Base-by-base conservation (phyloP, 2,329 filamentous ascomycete species). In the Scytalidium sp. region DNA sequence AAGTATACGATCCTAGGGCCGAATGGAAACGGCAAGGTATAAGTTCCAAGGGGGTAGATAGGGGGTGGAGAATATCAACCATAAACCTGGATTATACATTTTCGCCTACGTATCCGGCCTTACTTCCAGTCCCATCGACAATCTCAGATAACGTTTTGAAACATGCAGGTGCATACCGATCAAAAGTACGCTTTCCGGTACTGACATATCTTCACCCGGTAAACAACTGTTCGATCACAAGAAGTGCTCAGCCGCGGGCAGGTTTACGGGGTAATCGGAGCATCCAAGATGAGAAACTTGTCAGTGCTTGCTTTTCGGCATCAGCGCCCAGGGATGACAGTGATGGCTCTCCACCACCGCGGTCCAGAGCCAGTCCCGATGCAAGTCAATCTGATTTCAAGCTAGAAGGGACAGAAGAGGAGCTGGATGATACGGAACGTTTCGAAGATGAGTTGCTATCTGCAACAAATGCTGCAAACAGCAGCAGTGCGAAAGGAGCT, bases 131-230 rank as follows among this genome's bases (percentile, higher is more conserved):
- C 17, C 94, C 94, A 19, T 84, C 86, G 20, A 83, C 81, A 51
- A 96, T 99, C 58, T 97, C 93, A n/a, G 94, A 99, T 69, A 97
- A 94, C 63, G 91, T 93, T 43, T 80, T 99, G 45, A 96, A 96
- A 64, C 96, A 99, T 65, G 94, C 92, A 21, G 88, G 85, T 51
- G 82, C 85, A 54, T 97, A 96, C 70, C 87, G 94, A 46, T 97
- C 94, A 1, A 83, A 92, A 52, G 84, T 87, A 55, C 85, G 94
- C 52, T 92, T 99, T 67, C 94, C 94, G 2, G 88, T 85, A 3
- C 74, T 99, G 36, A 91, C 91, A 19, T 99, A 99, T 68, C 82
- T 97, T n/a, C 94, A 99, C 67, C 90, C 90, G 0, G 78, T 97
- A 61, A 99, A 97, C 67, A 96, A 96, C 66, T 97, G 94, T 68